Base-by-base conservation (phyloP, 805 yeast species). In the Kodamaea leandrae region DNA sequence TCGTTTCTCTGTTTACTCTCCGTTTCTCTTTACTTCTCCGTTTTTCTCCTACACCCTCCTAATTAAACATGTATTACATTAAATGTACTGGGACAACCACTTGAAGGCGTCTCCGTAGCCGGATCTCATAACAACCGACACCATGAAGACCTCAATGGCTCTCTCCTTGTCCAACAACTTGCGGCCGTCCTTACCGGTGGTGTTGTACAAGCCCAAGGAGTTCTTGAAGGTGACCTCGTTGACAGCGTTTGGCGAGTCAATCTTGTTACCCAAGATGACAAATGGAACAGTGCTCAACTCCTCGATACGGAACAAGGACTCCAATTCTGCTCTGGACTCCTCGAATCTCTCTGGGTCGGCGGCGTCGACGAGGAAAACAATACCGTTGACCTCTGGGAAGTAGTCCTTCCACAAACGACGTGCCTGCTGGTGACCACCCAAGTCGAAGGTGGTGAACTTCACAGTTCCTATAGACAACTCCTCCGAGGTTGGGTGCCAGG, bases 391-490 rank as follows among this genome's bases (percentile, higher is more conserved):
- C 71, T 93, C 99, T 45, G 99, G 99, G 83, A 93, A 93, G 67
- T 93, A 93, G 65, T 93, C 98, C 63, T 90, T 90, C 99, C 99
- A 93, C 61, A 93, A 81, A 71, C 99, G 88, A 72, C 99, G 90
- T 37, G 99, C 98, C 71, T 91, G 97, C 65, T 80, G 83, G 73
- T 93, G 99, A 32, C 99, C 99, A 68, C 99, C 99, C 54, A 93
- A 77, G 66, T 93, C 99, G 57, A 93, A 93, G 20, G 99, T 93
- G 46, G 99, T 93, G 77, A 93, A 93, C 64, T 91, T 83, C 48
- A 91, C 95, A 54, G 86, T 84, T 53, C 98, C 99, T 56, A 93
- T 93, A 47, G 97, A 90, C 57, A 93, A 78, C 64, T 93, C 99
- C 68, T 93, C 99, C 18, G 96, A 88, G 14, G 99, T 89, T 58